These are phyloP conservation scores for Thelonectria rubi DNA, from an alignment of 2,329 filamentous ascomycete genomes.

Conservation along the genomic window DNA sequence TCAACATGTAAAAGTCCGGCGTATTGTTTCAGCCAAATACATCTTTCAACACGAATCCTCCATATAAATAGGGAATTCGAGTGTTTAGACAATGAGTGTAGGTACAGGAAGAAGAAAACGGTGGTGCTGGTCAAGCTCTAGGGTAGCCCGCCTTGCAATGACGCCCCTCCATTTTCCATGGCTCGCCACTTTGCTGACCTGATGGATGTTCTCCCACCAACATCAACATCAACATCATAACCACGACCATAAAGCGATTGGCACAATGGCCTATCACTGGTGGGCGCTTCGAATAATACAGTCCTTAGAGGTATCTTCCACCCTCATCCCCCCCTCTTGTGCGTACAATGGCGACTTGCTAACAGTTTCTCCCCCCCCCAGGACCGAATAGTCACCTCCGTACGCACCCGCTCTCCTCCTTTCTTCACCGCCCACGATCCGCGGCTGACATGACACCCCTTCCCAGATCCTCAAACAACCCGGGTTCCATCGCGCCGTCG, in stretches of 20 bases:
- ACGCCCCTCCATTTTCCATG: neutral
- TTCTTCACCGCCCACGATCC: neutral
- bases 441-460: constrained; percentile 16
- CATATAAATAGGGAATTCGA: too few species aligned
- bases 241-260: neutral
- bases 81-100: neutral
- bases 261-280: constrained; percentile 46
- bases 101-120: neutral
- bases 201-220: neutral
- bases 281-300: constrained; percentile 48
- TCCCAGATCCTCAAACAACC: constrained; percentile 60
- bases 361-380: constrained; percentile 29
- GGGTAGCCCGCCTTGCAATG: neutral
- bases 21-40: neutral
- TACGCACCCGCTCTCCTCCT: constrained; percentile 27
- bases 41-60: too few species aligned
- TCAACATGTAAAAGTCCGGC: too few species aligned
- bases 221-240: constrained; percentile 11
- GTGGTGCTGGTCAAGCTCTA: neutral
- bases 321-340: fast-evolving
- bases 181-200: constrained; percentile 22
- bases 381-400: constrained; percentile 48
- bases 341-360: constrained; percentile 4
- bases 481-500: constrained; percentile 61
- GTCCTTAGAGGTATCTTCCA: constrained; percentile 45